Evolutionary conservation across 2,329 filamentous ascomycete species (phyloP).

Genomic region (Botryotinia globosa): DNA sequence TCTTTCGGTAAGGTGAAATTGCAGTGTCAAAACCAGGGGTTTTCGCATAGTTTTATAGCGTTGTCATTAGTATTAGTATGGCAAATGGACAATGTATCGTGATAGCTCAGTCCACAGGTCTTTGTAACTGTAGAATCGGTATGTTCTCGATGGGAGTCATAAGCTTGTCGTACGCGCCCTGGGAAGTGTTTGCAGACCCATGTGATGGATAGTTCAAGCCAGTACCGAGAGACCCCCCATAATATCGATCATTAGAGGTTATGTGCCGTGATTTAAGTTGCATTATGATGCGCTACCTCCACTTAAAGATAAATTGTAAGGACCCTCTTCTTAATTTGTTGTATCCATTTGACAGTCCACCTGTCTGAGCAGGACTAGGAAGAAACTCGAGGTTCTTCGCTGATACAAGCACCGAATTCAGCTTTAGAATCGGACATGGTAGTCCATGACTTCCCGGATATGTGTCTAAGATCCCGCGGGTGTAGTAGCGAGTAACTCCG

Average conservation of each 20-base stretch:
- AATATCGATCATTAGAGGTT: background rate
- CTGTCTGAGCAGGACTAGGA: background rate
- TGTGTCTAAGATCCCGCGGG: background rate
- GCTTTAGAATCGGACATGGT: background rate
- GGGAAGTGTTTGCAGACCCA: background rate
- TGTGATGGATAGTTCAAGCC: background rate
- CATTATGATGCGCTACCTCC: background rate
- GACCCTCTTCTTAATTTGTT: background rate
- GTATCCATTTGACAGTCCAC: background rate
- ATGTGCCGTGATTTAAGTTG: background rate
- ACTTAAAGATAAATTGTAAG: background rate
- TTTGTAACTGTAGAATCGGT: background rate
- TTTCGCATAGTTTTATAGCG: too few species aligned
- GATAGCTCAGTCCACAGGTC: background rate
- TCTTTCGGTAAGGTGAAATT: background rate
- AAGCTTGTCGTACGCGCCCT: background rate
- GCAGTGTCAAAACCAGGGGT: background rate
- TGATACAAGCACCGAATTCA: background rate
- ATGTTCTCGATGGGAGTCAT: background rate
- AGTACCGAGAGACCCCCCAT: rapidly evolving
- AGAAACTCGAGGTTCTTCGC: background rate
- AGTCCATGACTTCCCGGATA: background rate
- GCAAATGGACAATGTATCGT: background rate
- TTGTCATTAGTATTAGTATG: background rate
- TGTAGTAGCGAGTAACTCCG: background rate